Evolutionary conservation across 345 rosid genomes (phyloP), one percentile per base, ranked within the genome.

Genomic region (Arabidopsis thaliana): DNA sequence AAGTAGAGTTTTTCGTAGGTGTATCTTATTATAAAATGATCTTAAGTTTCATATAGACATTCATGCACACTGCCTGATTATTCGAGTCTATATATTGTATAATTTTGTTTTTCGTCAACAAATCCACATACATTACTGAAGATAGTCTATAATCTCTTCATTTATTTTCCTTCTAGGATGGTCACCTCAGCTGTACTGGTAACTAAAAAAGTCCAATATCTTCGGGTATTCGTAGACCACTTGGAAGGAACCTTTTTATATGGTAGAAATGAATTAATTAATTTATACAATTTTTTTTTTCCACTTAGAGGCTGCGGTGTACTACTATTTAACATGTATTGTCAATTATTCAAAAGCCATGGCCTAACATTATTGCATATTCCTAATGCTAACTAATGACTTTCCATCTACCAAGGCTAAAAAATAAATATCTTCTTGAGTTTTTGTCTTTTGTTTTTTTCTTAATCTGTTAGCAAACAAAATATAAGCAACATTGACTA

Each of bases 181-280:
- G 16, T 33, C 41, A 14, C 38, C 40, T 57, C 61, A 56, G 20
- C 40, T 11, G 11, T 32, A 56, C 61, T 5, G 11, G 61, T 32
- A 23, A 56, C 14, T 56, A 14, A 38, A 56, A 32, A 55, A 56
- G 49, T 48, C 75, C 75, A 59, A 37, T 38, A 48, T 60, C 20
- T 49, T 49, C 67, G 59, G 41, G 8, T 49, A 28, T 71, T 49
- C 38, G 53, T 64, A 12, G 56, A 23, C 60, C 37, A 46, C 16
- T 59, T 23, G 38, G 20, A 46, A 24, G 16, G 13, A 37, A 37
- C 40, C 20, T 49, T 30, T 45, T 58, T 8, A 13, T 13, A 48
- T 46, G 58, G 2, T 8, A 55, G 1, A 20, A 55, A 7, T 12
- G 2, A 63, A 63, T 44, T 41, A 25, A 63, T 44, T 45, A 24